Evolutionary conservation across 2,329 filamentous ascomycete genomes (phyloP), one percentile per base, ranked within the genome.

Genomic region (Tolypocladium paradoxum): DNA sequence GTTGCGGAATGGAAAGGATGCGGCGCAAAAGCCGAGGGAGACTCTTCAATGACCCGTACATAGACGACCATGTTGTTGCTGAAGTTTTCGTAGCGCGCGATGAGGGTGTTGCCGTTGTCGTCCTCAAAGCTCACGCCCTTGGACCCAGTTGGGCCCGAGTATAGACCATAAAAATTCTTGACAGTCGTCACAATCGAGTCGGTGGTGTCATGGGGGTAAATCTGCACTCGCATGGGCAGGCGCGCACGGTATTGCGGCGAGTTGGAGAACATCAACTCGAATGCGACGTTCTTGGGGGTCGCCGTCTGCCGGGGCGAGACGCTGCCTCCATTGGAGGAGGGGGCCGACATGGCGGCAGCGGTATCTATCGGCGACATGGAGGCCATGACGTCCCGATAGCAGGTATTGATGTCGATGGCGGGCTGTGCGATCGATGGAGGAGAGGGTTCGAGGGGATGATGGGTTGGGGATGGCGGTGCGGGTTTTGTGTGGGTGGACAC

Each of bases 91-190:
- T 96, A 96, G 56, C 90, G 84, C 58, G 92, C 90, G 70, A 99
- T 97, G 65, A 99, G 82, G 56, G 88, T 95, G 64, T 88, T 92
- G 64, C 89, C 90, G 63, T 87, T 77, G 58, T 88, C 83, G 69
- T 97, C 92, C 72, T 97, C 92, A 65, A 99, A 97, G 73, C 90
- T 95, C 65, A 99, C 87, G 60, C 93, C 91, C 67, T 85, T 85
- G 61, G 82, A 83, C 61, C 82, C 80, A 57, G 72, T 73, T 36
- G 78, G 76, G 57, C 82, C 84, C 59, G 92, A 88, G 69, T 96
- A 96, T 60, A 99, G 80, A 56, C 93, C 93, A 68, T 96, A 97
- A 74, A 97, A 97, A 76, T 96, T 97, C 79, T 96, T 97, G 65
- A 97, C 92, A 1, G 93, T 97, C 16, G 90, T 93, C 58, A 97